Percentiles rank a stretch among this genome's conserved stretches.
Conservation (phyloP, 2,329 filamentous ascomycete genomes). For the Cryphonectria naterciae region DNA sequence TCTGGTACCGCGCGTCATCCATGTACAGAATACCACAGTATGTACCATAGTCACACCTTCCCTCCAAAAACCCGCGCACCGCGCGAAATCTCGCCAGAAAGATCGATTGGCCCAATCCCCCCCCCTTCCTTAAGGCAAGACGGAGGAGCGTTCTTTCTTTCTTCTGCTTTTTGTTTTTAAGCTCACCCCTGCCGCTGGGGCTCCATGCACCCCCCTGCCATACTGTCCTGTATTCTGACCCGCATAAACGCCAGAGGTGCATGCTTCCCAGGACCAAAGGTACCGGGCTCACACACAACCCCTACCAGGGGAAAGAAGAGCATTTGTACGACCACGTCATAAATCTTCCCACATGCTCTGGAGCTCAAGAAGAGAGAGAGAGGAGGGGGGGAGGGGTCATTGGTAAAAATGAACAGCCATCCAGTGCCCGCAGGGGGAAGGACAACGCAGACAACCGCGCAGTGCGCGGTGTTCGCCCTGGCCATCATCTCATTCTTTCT, state of each 20-base stretch:
- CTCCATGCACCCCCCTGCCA: not conserved
- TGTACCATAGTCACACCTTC: not conserved
- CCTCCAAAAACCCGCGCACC: not conserved
- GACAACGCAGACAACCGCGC: not conserved
- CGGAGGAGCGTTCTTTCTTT: no score
- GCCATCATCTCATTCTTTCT: no score
- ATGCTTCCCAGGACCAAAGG: not conserved
- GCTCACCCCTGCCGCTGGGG: no score
- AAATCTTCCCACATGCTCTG: not conserved
- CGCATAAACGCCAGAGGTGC: not conserved
- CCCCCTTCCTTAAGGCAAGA: not conserved
- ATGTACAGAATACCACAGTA: not conserved
- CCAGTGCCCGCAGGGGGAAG: not conserved
- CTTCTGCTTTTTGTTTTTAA: not conserved
- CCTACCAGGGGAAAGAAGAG: not conserved
- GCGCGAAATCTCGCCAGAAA: slow-evolving; percentile 15
- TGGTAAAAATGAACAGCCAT: not conserved
- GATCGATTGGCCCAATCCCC: not conserved
- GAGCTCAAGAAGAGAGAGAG: not conserved
- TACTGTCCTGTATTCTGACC: not conserved
- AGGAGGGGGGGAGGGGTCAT: not conserved
- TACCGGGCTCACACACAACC: not conserved
- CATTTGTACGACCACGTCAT: not conserved
- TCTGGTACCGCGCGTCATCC: not conserved
- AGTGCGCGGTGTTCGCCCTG: not conserved